These are phyloP conservation scores for Colletotrichum karsti DNA, from an alignment of 2,329 filamentous ascomycete genomes.

Conservation along the genomic window DNA sequence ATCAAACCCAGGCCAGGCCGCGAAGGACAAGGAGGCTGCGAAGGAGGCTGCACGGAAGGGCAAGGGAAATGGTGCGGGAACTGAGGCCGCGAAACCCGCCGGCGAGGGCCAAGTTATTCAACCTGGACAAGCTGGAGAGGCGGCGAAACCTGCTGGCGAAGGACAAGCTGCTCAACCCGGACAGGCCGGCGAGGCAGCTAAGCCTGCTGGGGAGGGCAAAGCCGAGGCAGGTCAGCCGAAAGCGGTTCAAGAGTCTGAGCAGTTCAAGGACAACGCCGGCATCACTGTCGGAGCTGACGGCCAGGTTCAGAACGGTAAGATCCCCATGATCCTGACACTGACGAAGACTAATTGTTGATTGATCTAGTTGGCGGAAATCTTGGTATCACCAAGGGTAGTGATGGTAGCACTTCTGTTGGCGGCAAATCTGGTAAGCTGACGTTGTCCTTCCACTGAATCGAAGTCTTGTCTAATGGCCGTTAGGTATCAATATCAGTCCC, in stretches of 20 bases:
- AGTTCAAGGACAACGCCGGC: slow-evolving; percentile 20
- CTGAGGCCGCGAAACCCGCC: not conserved
- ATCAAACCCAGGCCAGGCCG: not conserved
- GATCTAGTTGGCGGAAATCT: slow-evolving; percentile 15
- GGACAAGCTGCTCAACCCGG: not conserved
- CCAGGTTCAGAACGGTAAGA: slow-evolving; percentile 13
- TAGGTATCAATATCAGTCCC: slow-evolving; percentile 21
- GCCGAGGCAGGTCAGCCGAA: slow-evolving; percentile 5
- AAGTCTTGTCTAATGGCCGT: not conserved
- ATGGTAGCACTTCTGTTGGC: slow-evolving; percentile 23
- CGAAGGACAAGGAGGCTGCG: not conserved
- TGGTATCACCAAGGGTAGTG: slow-evolving; percentile 23
- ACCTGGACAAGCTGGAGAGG: not conserved
- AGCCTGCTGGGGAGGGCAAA: not conserved
- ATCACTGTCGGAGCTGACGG: slow-evolving; percentile 15
- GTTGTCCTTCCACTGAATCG: not conserved
- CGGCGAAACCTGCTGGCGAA: not conserved
- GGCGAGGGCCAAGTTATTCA: not conserved
- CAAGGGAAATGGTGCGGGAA: not conserved
- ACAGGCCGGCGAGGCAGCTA: not conserved
- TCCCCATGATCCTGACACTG: fast-evolving
- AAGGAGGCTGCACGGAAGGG: slow-evolving; percentile 8
- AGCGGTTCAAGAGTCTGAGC: slow-evolving; percentile 19
- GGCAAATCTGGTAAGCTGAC: slow-evolving; percentile 16
- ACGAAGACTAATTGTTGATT: not conserved